A percentile compares a stretch with the other conserved stretches of the same genome.
Evolutionary conservation across 305 asterid genomes (phyloP).

Genomic region (Plantago lanceolata): DNA sequence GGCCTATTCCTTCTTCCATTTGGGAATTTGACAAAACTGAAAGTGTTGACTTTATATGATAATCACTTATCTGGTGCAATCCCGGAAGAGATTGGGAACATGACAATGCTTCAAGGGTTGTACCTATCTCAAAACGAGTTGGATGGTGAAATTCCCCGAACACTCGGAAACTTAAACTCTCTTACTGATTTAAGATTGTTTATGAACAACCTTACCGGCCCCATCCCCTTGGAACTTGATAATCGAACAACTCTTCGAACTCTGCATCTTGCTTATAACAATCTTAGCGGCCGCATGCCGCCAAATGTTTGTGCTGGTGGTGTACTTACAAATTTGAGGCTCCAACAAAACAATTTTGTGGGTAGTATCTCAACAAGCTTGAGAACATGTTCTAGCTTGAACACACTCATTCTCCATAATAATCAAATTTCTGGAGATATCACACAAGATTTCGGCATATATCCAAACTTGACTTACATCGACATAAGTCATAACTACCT

Average conservation of each 20-base stretch:
- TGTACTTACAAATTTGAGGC: conserved; percentile 17
- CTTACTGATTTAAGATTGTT: conserved; percentile 13
- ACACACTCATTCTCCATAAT: conserved; percentile 15
- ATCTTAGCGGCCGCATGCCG: conserved; percentile 27
- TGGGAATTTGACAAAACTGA: conserved; percentile 21
- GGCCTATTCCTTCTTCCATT: conserved; percentile 20
- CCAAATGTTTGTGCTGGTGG: conserved; percentile 28
- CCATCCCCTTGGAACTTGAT: conserved; percentile 22
- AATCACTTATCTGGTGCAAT: conserved; percentile 18
- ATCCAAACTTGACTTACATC: conserved; percentile 20
- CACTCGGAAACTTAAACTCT: conserved; percentile 23
- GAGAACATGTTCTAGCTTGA: conserved; percentile 29
- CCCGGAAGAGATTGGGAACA: conserved; percentile 17
- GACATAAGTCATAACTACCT: conserved; percentile 27
- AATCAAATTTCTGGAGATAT: conserved; percentile 28
- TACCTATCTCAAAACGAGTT: conserved; percentile 17
- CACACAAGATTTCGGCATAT: conserved; percentile 23
- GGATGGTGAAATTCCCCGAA: conserved; percentile 21
- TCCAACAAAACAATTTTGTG: conserved; percentile 16
- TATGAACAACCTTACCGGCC: conserved; percentile 23
- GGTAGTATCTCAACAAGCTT: conserved; percentile 27
- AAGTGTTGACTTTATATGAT: not conserved
- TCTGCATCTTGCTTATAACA: conserved; percentile 17
- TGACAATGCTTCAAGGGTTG: conserved; percentile 2
- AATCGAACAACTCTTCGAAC: conserved; percentile 5